A percentile compares a stretch with the other conserved stretches of the same genome.
phyloP scores from a whole-genome alignment of 2,329 filamentous ascomycete species.

The Trichoderma simmonsii region DNA sequence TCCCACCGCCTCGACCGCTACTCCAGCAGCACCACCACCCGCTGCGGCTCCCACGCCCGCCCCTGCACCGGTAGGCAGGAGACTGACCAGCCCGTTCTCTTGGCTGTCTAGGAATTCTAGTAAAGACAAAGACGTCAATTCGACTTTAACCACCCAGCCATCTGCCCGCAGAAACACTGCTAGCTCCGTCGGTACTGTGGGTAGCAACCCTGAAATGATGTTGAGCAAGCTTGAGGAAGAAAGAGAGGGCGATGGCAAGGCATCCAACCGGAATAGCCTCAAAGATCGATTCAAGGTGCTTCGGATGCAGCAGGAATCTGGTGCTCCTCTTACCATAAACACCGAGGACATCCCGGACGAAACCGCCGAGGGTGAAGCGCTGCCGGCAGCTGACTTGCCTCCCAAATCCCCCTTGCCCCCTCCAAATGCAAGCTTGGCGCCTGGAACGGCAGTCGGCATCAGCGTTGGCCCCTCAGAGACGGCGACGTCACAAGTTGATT shows the following conservation, averaged over 20 bases:
- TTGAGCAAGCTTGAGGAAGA: constrained; percentile 74
- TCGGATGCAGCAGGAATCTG: constrained; percentile 69
- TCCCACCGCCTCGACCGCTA: constrained; percentile 30
- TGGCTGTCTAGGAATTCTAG: constrained; percentile 71
- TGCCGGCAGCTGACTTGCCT: constrained; percentile 30
- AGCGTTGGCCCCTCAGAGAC: constrained; percentile 70
- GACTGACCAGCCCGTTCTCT: constrained; percentile 83
- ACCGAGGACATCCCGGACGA: constrained; percentile 50
- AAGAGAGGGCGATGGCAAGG: constrained; percentile 48
- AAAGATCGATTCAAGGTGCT: constrained; percentile 77
- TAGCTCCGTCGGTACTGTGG: constrained; percentile 73
- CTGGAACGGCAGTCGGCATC: constrained; percentile 81
- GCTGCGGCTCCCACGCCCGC: constrained; percentile 24
- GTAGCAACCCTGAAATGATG: constrained; percentile 79
- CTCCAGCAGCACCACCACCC: constrained; percentile 31
- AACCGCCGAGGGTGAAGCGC: constrained; percentile 25
- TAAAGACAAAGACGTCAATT: constrained; percentile 52
- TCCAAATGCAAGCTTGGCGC: constrained; percentile 69
- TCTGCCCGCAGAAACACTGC: constrained; percentile 66
- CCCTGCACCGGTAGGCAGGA: constrained; percentile 51
- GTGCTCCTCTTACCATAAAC: constrained; percentile 49
- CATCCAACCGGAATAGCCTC: constrained; percentile 58
- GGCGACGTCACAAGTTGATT: constrained; percentile 79
- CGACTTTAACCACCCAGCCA: constrained; percentile 49
- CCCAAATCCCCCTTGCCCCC: constrained; percentile 54